Conservation (phyloP, 768 basidiomycete species). For the Floccularia luteovirens region DNA sequence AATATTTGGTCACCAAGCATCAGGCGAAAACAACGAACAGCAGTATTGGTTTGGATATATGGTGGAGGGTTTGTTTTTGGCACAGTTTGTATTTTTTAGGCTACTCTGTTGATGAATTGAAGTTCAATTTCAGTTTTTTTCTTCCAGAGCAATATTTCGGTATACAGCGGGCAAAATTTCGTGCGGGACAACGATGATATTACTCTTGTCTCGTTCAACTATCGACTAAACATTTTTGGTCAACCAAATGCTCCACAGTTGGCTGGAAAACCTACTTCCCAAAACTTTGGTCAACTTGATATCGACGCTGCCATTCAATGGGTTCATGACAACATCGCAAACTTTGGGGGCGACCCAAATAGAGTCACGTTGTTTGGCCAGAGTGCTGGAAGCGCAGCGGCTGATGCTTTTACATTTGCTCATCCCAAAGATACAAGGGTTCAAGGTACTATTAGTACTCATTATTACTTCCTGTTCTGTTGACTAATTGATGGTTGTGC, state of each 20-base stretch:
- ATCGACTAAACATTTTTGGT: constrained; percentile 30
- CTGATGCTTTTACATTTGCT: constrained; percentile 25
- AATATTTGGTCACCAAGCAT: constrained; percentile 30
- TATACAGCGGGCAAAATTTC: constrained; percentile 20
- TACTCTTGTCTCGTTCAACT: constrained; percentile 28
- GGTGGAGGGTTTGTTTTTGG: constrained; percentile 29
- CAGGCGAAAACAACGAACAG: constrained; percentile 21
- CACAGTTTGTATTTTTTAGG: constrained; percentile 12
- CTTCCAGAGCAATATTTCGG: constrained; percentile 18
- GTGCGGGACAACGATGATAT: constrained; percentile 26
- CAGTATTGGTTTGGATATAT: constrained; percentile 28
- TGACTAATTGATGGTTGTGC: background rate
- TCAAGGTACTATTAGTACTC: constrained; percentile 10
- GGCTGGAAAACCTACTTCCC: constrained; percentile 10
- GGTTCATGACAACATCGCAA: constrained; percentile 40
- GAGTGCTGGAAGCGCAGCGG: constrained; percentile 25
- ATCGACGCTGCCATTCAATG: constrained; percentile 34
- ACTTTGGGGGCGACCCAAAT: constrained; percentile 32
- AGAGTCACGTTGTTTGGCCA: constrained; percentile 29
- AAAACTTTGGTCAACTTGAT: constrained; percentile 33
- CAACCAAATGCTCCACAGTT: constrained; percentile 31
- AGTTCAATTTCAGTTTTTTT: background rate
- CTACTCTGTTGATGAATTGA: background rate
- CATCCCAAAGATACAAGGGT: constrained; percentile 24
- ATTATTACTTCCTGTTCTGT: background rate